These are phyloP conservation scores for Lecanosticta acicola DNA, from an alignment of 2,329 filamentous ascomycete species.

Conservation along the genomic window DNA sequence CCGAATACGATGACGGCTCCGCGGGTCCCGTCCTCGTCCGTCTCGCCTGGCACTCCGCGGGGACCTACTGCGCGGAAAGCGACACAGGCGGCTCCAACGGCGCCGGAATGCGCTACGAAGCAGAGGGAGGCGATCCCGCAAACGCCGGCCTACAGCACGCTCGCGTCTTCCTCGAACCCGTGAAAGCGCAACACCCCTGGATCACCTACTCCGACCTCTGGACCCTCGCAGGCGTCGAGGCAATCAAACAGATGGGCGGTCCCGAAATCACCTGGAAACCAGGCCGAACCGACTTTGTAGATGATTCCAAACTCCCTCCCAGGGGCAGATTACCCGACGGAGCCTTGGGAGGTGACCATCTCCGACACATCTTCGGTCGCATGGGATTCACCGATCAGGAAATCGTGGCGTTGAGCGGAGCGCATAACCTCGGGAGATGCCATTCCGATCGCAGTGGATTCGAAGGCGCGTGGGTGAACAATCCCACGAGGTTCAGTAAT, in stretches of 20 bases:
- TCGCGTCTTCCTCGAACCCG: slow-evolving; percentile 57
- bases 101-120: slow-evolving; percentile 61
- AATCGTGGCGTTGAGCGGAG: slow-evolving; percentile 53
- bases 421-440: slow-evolving; percentile 53
- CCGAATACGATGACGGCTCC: slow-evolving; percentile 60
- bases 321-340: slow-evolving; percentile 53
- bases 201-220: slow-evolving; percentile 62
- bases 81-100: slow-evolving; percentile 61
- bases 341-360: slow-evolving; percentile 50
- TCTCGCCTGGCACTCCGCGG: slow-evolving; percentile 60
- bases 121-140: slow-evolving; percentile 58
- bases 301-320: slow-evolving; percentile 55
- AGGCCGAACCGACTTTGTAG: slow-evolving; percentile 58
- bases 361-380: slow-evolving; percentile 52
- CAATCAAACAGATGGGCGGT: slow-evolving; percentile 56
- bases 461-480: slow-evolving; percentile 49
- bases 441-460: slow-evolving; percentile 54
- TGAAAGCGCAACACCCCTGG: slow-evolving; percentile 56
- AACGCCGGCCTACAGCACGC: slow-evolving; percentile 61
- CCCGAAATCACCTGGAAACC: slow-evolving; percentile 53
- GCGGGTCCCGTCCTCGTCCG: slow-evolving; percentile 59
- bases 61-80: slow-evolving; percentile 55
- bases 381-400: slow-evolving; percentile 59
- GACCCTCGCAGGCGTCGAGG: slow-evolving; percentile 57
- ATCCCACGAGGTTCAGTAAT: slow-evolving; percentile 54